phyloP scores from a whole-genome alignment of 2,329 filamentous ascomycete species.

The Dryadomyces quercus-mongolicae region DNA sequence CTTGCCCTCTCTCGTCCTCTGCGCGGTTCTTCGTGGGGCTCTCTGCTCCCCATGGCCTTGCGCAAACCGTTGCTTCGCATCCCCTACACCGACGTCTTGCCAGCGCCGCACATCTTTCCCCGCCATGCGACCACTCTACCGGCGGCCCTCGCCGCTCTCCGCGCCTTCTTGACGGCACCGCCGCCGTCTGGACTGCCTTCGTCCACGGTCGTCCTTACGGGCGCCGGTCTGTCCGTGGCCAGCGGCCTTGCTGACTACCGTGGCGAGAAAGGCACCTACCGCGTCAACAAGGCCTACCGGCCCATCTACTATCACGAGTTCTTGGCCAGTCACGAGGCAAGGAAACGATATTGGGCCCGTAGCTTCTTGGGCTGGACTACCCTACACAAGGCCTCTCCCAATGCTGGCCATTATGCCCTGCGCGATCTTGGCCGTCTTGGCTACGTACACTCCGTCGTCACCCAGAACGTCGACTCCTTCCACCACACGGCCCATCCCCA shows the following conservation, averaged over 20 bases:
- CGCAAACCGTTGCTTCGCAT: constrained; percentile 71
- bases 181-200: constrained; percentile 35
- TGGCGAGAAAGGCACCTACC: constrained; percentile 81
- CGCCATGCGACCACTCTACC: constrained; percentile 53
- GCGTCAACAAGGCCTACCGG: constrained; percentile 77
- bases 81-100: constrained; percentile 76
- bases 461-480: constrained; percentile 96
- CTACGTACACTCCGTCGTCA: constrained; percentile 65
- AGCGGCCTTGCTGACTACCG: constrained; percentile 90
- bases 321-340: constrained; percentile 62
- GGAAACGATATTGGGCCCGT: constrained; percentile 91
- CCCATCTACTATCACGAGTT: constrained; percentile 95
- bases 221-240: constrained; percentile 86
- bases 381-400: constrained; percentile 66
- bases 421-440: constrained; percentile 60
- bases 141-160: constrained; percentile 67
- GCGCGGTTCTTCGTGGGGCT: background rate
- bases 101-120: constrained; percentile 64
- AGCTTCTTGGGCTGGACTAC: constrained; percentile 90
- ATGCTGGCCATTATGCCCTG: constrained; percentile 68
- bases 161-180: constrained; percentile 59
- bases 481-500: constrained; percentile 66
- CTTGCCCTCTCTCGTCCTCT: background rate
- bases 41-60: constrained; percentile 28
- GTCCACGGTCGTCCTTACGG: constrained; percentile 47